Evolutionary conservation across 208 protist genomes (phyloP).

Genomic region (Naegleria fowleri): DNA sequence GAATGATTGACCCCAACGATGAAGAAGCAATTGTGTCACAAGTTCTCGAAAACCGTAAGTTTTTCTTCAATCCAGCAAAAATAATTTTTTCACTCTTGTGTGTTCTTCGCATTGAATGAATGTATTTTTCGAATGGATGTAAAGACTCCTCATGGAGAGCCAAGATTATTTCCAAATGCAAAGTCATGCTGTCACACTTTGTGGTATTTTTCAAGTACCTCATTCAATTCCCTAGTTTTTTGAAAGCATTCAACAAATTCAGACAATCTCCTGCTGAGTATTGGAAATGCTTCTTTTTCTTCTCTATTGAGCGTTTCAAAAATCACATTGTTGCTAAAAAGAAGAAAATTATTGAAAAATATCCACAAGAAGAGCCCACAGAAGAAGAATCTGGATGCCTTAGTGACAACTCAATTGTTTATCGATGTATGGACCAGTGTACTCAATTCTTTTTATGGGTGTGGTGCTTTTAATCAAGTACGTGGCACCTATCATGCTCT

Average conservation of each 20-base stretch:
- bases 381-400: neutral
- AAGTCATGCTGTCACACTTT: neutral
- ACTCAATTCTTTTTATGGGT: neutral
- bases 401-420: neutral
- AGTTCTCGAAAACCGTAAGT: too few relatives aligned
- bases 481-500: neutral
- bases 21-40: neutral
- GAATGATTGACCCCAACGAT: neutral
- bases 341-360: neutral
- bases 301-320: neutral
- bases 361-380: neutral
- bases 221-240: neutral
- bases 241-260: neutral
- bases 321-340: neutral
- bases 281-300: neutral
- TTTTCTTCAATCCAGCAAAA: too few relatives aligned
- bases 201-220: neutral
- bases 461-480: neutral
- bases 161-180: neutral
- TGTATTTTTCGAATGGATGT: too few relatives aligned
- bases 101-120: too few relatives aligned
- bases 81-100: too few relatives aligned
- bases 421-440: neutral
- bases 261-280: neutral
- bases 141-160: neutral